Evolutionary conservation across 2,329 filamentous ascomycete species (phyloP).

Genomic region (Teratosphaeria zuluensis): DNA sequence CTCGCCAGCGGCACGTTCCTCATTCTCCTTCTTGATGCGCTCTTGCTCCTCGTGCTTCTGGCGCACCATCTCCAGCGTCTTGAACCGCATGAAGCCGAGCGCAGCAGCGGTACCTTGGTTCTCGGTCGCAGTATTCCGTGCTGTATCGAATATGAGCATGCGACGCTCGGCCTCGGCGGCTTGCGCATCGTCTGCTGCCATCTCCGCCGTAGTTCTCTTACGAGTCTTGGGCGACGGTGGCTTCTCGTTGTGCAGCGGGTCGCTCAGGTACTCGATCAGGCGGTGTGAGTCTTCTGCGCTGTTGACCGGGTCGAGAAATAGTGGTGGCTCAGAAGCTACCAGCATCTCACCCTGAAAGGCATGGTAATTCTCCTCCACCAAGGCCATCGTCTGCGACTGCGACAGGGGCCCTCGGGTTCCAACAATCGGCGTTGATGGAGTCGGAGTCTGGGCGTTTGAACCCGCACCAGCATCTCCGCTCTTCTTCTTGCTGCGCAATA

Average conservation of each 20-base stretch:
- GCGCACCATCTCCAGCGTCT: slow-evolving; percentile 69
- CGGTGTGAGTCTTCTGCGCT: slow-evolving; percentile 59
- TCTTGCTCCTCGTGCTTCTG: slow-evolving; percentile 50
- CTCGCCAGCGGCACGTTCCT: slow-evolving; percentile 29
- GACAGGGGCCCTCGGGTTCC: slow-evolving; percentile 53
- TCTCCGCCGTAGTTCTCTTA: slow-evolving; percentile 87
- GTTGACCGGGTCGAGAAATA: slow-evolving; percentile 69
- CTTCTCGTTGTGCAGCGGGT: slow-evolving; percentile 66
- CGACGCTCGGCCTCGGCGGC: slow-evolving; percentile 83
- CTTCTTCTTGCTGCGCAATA: slow-evolving; percentile 35
- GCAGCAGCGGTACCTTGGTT: slow-evolving; percentile 56
- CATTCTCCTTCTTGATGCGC: slow-evolving; percentile 48
- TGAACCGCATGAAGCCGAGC: slow-evolving; percentile 87
- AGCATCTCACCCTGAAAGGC: slow-evolving; percentile 69
- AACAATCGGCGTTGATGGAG: slow-evolving; percentile 36
- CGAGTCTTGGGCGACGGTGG: slow-evolving; percentile 78
- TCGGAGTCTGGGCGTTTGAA: slow-evolving; percentile 50
- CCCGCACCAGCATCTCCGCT: slow-evolving; percentile 48
- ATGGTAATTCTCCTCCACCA: slow-evolving; percentile 64
- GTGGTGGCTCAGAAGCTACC: slow-evolving; percentile 60
- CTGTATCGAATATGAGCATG: slow-evolving; percentile 85
- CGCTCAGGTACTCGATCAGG: slow-evolving; percentile 60
- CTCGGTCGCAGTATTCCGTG: slow-evolving; percentile 59
- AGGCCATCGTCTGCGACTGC: slow-evolving; percentile 63
- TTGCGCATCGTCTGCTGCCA: slow-evolving; percentile 87